Evolutionary conservation across 441 rosid genomes (phyloP).

Genomic region (Cnidoscolus chayamansa): DNA sequence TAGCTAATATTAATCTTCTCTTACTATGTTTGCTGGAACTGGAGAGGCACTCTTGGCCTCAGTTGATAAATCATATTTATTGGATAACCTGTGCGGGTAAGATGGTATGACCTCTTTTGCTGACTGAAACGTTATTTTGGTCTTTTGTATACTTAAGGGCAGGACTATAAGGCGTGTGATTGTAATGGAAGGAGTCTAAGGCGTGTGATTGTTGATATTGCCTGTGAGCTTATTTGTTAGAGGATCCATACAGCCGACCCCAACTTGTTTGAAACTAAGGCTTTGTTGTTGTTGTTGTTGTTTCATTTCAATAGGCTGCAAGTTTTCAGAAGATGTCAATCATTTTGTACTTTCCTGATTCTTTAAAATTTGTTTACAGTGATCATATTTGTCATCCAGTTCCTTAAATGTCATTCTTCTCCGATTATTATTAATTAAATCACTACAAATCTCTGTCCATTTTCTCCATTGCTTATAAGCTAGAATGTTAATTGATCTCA

Average conservation of each 20-base stretch:
- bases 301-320: conserved; percentile 1
- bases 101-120: conserved; percentile 51
- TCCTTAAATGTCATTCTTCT: conserved; percentile 5
- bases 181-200: no score
- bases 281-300: no score
- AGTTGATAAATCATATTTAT: conserved; percentile 93
- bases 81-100: conserved; percentile 94
- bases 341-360: no score
- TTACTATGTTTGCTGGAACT: conserved; percentile 77
- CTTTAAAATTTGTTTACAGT: no score
- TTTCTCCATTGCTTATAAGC: conserved; percentile 3
- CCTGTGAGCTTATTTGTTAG: no score
- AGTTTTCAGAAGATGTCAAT: not conserved
- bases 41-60: conserved; percentile 94
- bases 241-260: no score
- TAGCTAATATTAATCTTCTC: conserved; percentile 24
- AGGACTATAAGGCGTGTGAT: not conserved
- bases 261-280: no score
- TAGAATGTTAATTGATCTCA: conserved; percentile 36
- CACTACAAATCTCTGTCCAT: not conserved
- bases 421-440: not conserved
- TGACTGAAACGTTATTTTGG: conserved; percentile 6
- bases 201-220: no score
- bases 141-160: not conserved
- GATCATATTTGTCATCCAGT: not conserved